Base-by-base conservation (phyloP, 73 alveolate genomes). In the Urostyla sp. region DNA sequence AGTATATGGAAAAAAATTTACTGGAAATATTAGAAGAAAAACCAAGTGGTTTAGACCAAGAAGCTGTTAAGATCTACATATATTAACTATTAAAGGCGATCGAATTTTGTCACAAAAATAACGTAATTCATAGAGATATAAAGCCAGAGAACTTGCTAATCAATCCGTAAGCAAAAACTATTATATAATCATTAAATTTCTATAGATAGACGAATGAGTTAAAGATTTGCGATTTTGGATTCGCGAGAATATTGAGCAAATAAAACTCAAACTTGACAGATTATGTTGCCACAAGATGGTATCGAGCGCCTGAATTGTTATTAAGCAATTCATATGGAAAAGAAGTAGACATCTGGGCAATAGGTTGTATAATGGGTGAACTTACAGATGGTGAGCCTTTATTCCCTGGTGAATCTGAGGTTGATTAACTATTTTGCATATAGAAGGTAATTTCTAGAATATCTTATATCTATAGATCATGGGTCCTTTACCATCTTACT, bases 271-370 rank as follows among this genome's bases (percentile, higher is more conserved):
- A 74, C 77, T 58, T 90, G 20, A 90, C 96, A 1, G 96, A 90
- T 38, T 90, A 90, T 80, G 96, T 90, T 0, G 96, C 96, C 5
- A 90, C 96, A 0, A 85, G 96, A 63, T 90, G 96, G 96, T 90
- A 90, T 54, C 8, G 96, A 20, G 87, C 94, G 0, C 96, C 96
- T 0, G 97, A 91, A 67, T 75, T 91, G 67, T 61, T 91, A 40
- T 27, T 91, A 40, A 74, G 92, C 24, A 77, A 75, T 48, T 84
- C 87, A 30, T 90, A 90, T 86, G 96, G 94, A 15, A 67, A 74
- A 38, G 91, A 85, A 60, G 94, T 90, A 24, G 96, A 90, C 66
- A 79, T 74, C 28, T 90, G 96, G 96, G 96, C 96, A 32, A 85
- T 90, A 35, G 96, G 96, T 0, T 90, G 96, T 66, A 85, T 90